Evolutionary conservation across 495 filamentous ascomycete genomes (phyloP).

Genomic region (Barbatosphaeria neglecta): DNA sequence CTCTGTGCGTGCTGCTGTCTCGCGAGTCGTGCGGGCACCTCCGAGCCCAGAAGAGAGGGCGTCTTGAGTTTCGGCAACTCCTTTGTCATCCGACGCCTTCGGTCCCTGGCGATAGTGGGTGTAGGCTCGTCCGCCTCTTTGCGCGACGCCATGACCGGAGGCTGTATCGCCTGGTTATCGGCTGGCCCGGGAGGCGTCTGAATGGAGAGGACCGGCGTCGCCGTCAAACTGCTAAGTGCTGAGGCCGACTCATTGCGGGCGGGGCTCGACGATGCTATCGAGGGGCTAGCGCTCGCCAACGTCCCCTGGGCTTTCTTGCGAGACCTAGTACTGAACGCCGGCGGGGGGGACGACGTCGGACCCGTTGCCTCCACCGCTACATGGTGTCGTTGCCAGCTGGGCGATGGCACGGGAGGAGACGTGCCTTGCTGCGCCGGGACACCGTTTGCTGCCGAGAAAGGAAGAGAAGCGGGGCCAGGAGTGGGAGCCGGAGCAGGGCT

Average conservation of each 20-base stretch:
- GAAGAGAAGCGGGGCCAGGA: too few species aligned
- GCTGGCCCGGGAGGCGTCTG: slow-evolving; percentile 14
- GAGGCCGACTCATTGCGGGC: slow-evolving; percentile 11
- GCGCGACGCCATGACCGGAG: neutral
- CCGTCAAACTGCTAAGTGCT: slow-evolving; percentile 18
- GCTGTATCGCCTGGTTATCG: slow-evolving; percentile 1
- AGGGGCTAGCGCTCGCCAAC: slow-evolving; percentile 1
- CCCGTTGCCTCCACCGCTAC: slow-evolving; percentile 1
- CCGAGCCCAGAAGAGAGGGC: slow-evolving; percentile 8
- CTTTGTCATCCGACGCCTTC: slow-evolving; percentile 10
- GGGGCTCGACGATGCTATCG: slow-evolving; percentile 4
- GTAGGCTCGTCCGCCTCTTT: slow-evolving; percentile 15
- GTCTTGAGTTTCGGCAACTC: slow-evolving; percentile 14
- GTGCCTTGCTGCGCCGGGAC: neutral
- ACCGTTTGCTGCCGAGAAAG: neutral
- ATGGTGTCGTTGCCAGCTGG: neutral
- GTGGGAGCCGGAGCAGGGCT: neutral
- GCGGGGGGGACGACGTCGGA: slow-evolving; percentile 16
- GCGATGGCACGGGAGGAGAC: neutral
- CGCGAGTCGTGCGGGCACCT: slow-evolving; percentile 9
- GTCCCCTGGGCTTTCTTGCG: neutral
- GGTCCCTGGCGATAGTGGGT: slow-evolving; percentile 14
- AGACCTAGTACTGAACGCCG: slow-evolving; percentile 12
- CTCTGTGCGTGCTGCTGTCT: slow-evolving; percentile 10
- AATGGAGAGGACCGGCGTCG: slow-evolving; percentile 22